These are phyloP conservation scores for Inonotus obliquus DNA, from an alignment of 1,284 basidiomycete species.

Conservation along the genomic window DNA sequence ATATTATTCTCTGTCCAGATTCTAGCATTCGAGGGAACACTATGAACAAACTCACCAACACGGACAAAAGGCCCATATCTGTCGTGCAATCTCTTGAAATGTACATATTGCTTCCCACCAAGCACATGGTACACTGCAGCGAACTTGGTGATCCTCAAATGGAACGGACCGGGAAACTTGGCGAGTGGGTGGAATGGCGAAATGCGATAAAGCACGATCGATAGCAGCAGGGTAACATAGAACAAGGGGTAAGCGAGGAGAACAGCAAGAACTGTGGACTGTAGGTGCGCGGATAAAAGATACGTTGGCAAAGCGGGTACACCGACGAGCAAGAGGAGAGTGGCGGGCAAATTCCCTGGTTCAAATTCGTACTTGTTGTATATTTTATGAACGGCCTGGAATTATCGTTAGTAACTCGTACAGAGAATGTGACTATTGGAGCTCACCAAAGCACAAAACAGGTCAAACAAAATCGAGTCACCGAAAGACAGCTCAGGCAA, in stretches of 20 bases:
- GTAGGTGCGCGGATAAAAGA: background rate
- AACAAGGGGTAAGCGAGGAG: background rate
- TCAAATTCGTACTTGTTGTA: constrained; percentile 13
- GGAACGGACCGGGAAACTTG: constrained; percentile 22
- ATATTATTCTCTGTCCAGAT: background rate
- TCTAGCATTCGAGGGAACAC: too few species aligned
- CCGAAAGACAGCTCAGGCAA: background rate
- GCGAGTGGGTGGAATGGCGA: constrained; percentile 26
- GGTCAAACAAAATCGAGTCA: background rate
- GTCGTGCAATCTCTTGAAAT: constrained; percentile 19
- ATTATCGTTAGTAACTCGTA: background rate
- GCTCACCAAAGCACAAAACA: background rate
- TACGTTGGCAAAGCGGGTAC: background rate
- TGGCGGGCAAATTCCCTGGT: constrained; percentile 1
- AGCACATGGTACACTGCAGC: background rate
- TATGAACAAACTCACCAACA: constrained; percentile 19
- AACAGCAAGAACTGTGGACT: background rate
- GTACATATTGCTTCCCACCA: constrained; percentile 16
- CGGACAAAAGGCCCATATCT: constrained; percentile 23
- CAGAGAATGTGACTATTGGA: background rate
- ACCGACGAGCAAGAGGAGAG: background rate
- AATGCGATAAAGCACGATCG: constrained; percentile 21
- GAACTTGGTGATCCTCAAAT: constrained; percentile 20
- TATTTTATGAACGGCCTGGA: constrained; percentile 1
- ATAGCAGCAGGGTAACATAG: constrained; percentile 6